These are phyloP conservation scores for Gonapodya prolifera DNA, from an alignment of 192 early-diverging fungal species.

Conservation along the genomic window DNA sequence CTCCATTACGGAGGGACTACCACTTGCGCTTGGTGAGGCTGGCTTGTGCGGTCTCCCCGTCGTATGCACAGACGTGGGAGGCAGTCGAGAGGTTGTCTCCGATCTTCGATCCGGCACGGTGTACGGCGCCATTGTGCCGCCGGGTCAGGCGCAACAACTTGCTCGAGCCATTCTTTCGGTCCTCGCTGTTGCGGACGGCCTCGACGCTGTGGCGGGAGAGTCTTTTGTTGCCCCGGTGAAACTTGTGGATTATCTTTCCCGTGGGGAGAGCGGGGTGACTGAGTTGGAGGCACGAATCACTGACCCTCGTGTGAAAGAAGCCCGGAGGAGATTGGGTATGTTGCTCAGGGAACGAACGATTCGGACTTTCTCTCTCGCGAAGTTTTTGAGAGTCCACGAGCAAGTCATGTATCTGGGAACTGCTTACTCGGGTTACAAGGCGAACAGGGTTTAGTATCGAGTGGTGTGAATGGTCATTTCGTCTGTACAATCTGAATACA, in stretches of 20 bases:
- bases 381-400: constrained; percentile 32
- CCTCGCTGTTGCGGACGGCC: constrained; percentile 24
- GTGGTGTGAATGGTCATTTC: no score
- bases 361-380: constrained; percentile 23
- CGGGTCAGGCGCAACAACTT: constrained; percentile 22
- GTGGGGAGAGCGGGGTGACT: constrained; percentile 10
- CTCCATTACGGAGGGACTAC: constrained; percentile 25
- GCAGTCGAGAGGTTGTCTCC: constrained; percentile 20
- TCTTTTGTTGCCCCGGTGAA: not conserved
- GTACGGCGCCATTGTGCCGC: constrained; percentile 26
- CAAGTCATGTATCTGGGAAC: constrained; percentile 17
- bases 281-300: constrained; percentile 17
- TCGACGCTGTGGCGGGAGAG: constrained; percentile 14
- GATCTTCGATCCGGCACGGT: constrained; percentile 10
- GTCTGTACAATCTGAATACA: no score
- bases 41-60: constrained; percentile 22
- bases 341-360: constrained; percentile 19
- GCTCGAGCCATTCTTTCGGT: constrained; percentile 23
- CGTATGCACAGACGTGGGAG: constrained; percentile 23
- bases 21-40: constrained; percentile 21
- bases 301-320: constrained; percentile 18
- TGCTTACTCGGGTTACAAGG: not conserved
- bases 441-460: not conserved
- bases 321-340: constrained; percentile 19
- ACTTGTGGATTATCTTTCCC: constrained; percentile 15